Percentiles rank a stretch among this genome's conserved stretches.
Conservation (phyloP, 2,329 filamentous ascomycete genomes). For the Diaporthe sp. region DNA sequence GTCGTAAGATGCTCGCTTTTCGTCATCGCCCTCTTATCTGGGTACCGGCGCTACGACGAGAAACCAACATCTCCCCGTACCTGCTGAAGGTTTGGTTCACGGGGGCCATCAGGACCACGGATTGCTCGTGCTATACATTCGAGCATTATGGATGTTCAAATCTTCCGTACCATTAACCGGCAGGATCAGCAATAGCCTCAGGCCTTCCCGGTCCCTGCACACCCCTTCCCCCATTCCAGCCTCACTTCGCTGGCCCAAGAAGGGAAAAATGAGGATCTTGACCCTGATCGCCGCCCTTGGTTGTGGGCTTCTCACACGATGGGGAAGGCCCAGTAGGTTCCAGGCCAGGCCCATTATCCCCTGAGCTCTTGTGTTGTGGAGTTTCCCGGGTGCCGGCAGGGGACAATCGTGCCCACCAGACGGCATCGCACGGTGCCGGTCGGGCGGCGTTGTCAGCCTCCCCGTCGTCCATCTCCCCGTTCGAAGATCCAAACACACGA, state of each 20-base stretch:
- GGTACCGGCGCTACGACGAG: slow-evolving; percentile 11
- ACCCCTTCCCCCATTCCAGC: background rate
- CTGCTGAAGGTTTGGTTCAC: slow-evolving; percentile 17
- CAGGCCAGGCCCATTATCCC: slow-evolving; percentile 29
- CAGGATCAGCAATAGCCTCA: slow-evolving; percentile 23
- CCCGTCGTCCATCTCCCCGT: slow-evolving; percentile 4
- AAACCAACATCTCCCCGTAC: slow-evolving; percentile 14
- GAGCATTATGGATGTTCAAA: slow-evolving; percentile 20
- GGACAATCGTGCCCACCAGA: slow-evolving; percentile 4
- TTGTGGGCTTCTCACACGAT: slow-evolving; percentile 4
- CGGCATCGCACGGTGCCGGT: slow-evolving; percentile 7
- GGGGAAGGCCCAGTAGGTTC: slow-evolving; percentile 15
- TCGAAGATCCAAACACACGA: slow-evolving; percentile 12
- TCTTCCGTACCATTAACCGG: slow-evolving; percentile 23
- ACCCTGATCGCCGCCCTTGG: slow-evolving; percentile 7
- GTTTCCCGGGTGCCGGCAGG: slow-evolving; percentile 15
- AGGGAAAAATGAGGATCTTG: slow-evolving; percentile 23
- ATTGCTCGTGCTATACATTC: slow-evolving; percentile 20
- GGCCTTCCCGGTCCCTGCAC: background rate
- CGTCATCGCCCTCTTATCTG: slow-evolving; percentile 21
- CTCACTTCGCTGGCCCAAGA: slow-evolving; percentile 12
- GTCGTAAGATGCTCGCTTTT: slow-evolving; percentile 25
- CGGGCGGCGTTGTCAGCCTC: slow-evolving; percentile 21
- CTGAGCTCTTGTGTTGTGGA: slow-evolving; percentile 28
- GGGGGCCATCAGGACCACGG: slow-evolving; percentile 7